Evolutionary conservation across 495 filamentous ascomycete species (phyloP).

Genomic region (Apiosordaria backusii): DNA sequence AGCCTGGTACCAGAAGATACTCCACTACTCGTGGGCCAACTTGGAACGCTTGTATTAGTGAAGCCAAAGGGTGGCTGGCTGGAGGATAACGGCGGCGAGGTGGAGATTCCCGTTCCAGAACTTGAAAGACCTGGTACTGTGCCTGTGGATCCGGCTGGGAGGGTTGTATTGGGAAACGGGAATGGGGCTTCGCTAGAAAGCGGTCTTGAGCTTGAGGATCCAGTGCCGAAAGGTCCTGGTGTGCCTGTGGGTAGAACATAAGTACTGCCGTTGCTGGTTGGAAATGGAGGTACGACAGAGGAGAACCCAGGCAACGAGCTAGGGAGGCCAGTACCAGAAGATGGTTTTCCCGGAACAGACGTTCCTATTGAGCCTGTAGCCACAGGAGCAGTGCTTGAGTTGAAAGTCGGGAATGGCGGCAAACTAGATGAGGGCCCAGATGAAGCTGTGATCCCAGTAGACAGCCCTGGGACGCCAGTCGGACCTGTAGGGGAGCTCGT

Average conservation of each 20-base stretch:
- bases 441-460: neutral
- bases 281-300: neutral
- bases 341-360: neutral
- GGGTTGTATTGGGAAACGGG: conserved; percentile 15
- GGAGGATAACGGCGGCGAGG: no score
- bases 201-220: neutral
- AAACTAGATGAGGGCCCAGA: neutral
- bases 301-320: neutral
- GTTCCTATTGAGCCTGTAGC: neutral
- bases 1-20: no score
- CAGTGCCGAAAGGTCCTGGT: neutral
- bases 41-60: no score
- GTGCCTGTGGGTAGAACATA: neutral
- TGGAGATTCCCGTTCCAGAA: no score
- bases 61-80: no score
- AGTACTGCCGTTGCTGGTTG: neutral
- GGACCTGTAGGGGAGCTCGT: conserved; percentile 12
- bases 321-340: neutral
- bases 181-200: conserved; percentile 6
- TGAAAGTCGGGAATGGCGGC: neutral
- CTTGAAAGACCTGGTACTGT: no score
- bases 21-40: no score
- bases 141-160: neutral
- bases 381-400: neutral
- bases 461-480: conserved; percentile 3